Evolutionary conservation across 768 basidiomycete species (phyloP), one percentile per base, ranked within the genome.

Genomic region (Naganishia onofrii): DNA sequence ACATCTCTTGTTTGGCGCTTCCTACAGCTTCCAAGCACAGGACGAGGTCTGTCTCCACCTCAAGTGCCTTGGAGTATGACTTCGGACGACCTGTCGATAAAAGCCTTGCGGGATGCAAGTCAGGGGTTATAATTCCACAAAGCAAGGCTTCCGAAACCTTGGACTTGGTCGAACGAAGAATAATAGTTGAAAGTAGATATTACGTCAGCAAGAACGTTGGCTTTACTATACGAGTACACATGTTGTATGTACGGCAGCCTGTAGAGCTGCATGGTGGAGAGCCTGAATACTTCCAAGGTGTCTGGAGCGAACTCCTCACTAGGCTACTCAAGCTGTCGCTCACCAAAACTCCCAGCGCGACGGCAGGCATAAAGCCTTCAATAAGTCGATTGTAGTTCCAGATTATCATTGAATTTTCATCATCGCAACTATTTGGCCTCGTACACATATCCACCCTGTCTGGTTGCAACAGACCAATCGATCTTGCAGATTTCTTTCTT

Each of bases 401-500:
- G n/a, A 23, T 23, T 9, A 53, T 53, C 52, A 53, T 5, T 53
- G 26, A 10, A 23, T 53, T 15, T 1, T 23, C 52, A 53, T 9
- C 23, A 8, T 34, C 32, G n/a, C n/a, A n/a, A n/a, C n/a, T 32
- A 53, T 52, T 68, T 69, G 48, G 70, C 76, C 68, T 78, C 80
- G 76, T 89, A 90, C 51, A 80, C 78, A 79, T 90, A 90, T 0
- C 92, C 91, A 17, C 89, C 89, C 67, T 85, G 81, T 66, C 95
- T 84, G 63, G 86, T 83, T 19, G 87, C 83, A 15, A 87, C 88
- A 19, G 84, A 83, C 75, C 95, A 91, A 53, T 86, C 80, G 51
- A 94, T 84, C 29, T 82, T 82, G 31, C 86, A 84, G 23, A 97
- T 81, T 58, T 86, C 82, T 67, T 87, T 84, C 0, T 81, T 81